Conservation (phyloP, 1,139 yeast genomes). For the Arxiozyma slooffiae region DNA sequence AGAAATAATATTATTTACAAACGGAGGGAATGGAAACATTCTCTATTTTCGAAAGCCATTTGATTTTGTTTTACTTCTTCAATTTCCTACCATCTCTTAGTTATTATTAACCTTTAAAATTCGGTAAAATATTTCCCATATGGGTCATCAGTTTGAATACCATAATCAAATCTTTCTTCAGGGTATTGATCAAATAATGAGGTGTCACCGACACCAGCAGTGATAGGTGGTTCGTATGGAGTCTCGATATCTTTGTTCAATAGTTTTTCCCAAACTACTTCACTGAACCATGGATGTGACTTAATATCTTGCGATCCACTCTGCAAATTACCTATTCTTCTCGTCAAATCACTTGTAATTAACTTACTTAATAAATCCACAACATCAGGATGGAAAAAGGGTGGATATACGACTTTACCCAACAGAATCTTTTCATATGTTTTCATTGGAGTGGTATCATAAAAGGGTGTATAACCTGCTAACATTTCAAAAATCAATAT, state of each 20-base stretch:
- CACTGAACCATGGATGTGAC: constrained; percentile 88
- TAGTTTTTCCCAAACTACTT: constrained; percentile 92
- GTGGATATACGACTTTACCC: constrained; percentile 82
- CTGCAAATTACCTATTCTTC: constrained; percentile 83
- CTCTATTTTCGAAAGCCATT: no score
- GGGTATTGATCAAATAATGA: constrained; percentile 91
- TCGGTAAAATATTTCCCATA: constrained; percentile 67
- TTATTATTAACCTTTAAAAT: constrained; percentile 36
- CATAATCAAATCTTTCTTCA: constrained; percentile 87
- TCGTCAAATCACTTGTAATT: constrained; percentile 82
- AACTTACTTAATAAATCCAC: constrained; percentile 70
- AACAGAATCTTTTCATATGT: constrained; percentile 89
- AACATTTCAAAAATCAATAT: constrained; percentile 92
- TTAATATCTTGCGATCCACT: constrained; percentile 87
- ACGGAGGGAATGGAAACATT: no score
- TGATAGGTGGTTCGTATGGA: constrained; percentile 96
- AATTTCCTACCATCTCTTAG: neutral
- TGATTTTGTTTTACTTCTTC: neutral
- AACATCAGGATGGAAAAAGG: constrained; percentile 82
- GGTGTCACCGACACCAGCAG: constrained; percentile 93
- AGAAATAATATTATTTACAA: no score
- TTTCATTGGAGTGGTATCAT: constrained; percentile 94
- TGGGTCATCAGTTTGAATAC: constrained; percentile 74
- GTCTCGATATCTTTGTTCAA: constrained; percentile 88
- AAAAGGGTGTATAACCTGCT: constrained; percentile 95